phyloP scores from a whole-genome alignment of 495 filamentous ascomycete species.

The Pseudoneurospora amorphoporcata region DNA sequence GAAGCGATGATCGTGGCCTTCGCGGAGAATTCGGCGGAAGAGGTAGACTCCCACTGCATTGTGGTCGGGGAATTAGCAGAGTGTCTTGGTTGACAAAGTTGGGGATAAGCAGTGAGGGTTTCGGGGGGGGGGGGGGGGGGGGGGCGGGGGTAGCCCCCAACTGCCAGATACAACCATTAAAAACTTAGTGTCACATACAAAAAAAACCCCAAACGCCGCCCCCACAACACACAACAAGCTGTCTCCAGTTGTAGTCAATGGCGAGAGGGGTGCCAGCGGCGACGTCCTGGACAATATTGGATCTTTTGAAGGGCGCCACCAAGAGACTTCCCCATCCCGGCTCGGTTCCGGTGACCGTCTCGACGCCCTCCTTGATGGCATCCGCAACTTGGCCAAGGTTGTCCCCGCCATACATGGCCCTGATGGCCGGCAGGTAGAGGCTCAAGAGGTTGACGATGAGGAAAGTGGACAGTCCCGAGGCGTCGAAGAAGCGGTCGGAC shows the following conservation, averaged over 20 bases:
- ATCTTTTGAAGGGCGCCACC: neutral
- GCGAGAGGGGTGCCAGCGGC: slow-evolving; percentile 33
- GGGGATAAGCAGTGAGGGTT: neutral
- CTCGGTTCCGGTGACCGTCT: neutral
- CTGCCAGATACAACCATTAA: no score
- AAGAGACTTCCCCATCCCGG: neutral
- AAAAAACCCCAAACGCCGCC: slow-evolving; percentile 51
- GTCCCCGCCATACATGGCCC: slow-evolving; percentile 18
- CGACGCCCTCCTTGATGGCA: neutral
- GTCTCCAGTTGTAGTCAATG: slow-evolving; percentile 49
- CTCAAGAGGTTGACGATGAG: slow-evolving; percentile 44
- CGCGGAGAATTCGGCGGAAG: slow-evolving; percentile 42
- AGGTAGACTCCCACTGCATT: slow-evolving; percentile 48
- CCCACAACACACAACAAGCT: slow-evolving; percentile 45
- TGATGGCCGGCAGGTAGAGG: slow-evolving; percentile 49
- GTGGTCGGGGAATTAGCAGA: neutral
- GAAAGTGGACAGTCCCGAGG: slow-evolving; percentile 52
- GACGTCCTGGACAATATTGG: slow-evolving; percentile 6
- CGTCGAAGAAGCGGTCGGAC: slow-evolving; percentile 55
- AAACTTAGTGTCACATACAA: no score
- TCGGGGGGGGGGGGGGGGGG: neutral
- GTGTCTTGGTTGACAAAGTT: neutral
- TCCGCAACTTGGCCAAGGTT: slow-evolving; percentile 18
- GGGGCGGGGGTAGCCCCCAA: neutral
- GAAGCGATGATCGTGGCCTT: slow-evolving; percentile 52